Conservation (phyloP, 495 filamentous ascomycete genomes). For the Penicillium dipodomyicola region DNA sequence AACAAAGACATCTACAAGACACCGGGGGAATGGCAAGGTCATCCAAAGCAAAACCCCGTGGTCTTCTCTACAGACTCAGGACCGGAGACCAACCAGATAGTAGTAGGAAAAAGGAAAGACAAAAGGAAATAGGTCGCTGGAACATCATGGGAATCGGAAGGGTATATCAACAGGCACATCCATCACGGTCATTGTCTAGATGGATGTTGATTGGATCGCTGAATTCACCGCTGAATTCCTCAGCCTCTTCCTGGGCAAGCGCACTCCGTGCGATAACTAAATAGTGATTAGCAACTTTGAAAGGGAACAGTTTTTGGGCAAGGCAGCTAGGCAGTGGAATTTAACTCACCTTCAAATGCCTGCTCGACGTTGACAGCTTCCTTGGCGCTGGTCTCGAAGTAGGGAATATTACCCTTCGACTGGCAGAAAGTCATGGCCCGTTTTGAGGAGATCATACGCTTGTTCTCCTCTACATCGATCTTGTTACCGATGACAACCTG, state of each 20-base stretch:
- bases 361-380: constrained; percentile 98
- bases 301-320: constrained; percentile 7
- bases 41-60: constrained; percentile 14
- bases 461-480: constrained; percentile 97
- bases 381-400: constrained; percentile 99
- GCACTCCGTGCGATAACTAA: constrained; percentile 96
- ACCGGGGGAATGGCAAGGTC: constrained; percentile 7
- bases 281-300: background rate
- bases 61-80: constrained; percentile 23
- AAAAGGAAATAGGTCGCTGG: constrained; percentile 24
- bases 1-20: constrained; percentile 25
- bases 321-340: background rate
- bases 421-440: constrained; percentile 96
- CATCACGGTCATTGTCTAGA: constrained; percentile 84
- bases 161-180: constrained; percentile 77
- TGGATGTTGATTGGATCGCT: constrained; percentile 97
- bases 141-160: constrained; percentile 30
- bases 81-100: constrained; percentile 14
- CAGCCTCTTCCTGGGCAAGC: constrained; percentile 91
- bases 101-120: constrained; percentile 15
- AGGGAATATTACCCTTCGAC: constrained; percentile 94
- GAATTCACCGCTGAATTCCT: constrained; percentile 89
- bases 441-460: constrained; percentile 93
- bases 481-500: constrained; percentile 97
- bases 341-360: constrained; percentile 83